Conservation (phyloP, 495 filamentous ascomycete genomes). For the Aspergillus sclerotioniger region DNA sequence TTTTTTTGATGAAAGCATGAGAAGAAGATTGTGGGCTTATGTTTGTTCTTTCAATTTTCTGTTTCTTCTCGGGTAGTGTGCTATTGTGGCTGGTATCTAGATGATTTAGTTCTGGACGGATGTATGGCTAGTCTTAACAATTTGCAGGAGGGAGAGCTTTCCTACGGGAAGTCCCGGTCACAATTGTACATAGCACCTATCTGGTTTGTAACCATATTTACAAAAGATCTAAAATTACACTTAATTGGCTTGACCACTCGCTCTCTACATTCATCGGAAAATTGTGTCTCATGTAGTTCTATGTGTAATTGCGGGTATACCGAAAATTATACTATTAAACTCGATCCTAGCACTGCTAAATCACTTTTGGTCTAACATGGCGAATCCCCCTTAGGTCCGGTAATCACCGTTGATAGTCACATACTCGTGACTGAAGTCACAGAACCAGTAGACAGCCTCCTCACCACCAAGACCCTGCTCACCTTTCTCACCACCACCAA, state of each 20-base stretch:
- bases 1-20: conserved; percentile 39
- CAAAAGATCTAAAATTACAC: conserved; percentile 21
- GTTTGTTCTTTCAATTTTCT: conserved; percentile 26
- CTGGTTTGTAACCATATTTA: conserved; percentile 32
- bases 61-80: conserved; percentile 29
- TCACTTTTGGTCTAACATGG: not conserved
- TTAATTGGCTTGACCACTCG: conserved; percentile 5
- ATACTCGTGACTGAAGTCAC: conserved; percentile 98
- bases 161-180: conserved; percentile 7
- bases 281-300: not conserved
- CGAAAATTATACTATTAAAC: conserved; percentile 3
- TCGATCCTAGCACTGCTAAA: not conserved
- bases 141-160: conserved; percentile 5
- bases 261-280: not conserved
- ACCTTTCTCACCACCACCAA: conserved; percentile 51
- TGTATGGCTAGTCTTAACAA: conserved; percentile 18
- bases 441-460: conserved; percentile 88
- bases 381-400: conserved; percentile 54
- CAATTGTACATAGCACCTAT: conserved; percentile 26
- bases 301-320: conserved; percentile 1
- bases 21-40: conserved; percentile 27
- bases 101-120: conserved; percentile 14
- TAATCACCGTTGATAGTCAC: conserved; percentile 94
- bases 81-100: conserved; percentile 22
- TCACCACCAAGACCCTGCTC: conserved; percentile 60